These are phyloP conservation scores for Prunus mira DNA, from an alignment of 306 rosid genomes.

Conservation along the genomic window DNA sequence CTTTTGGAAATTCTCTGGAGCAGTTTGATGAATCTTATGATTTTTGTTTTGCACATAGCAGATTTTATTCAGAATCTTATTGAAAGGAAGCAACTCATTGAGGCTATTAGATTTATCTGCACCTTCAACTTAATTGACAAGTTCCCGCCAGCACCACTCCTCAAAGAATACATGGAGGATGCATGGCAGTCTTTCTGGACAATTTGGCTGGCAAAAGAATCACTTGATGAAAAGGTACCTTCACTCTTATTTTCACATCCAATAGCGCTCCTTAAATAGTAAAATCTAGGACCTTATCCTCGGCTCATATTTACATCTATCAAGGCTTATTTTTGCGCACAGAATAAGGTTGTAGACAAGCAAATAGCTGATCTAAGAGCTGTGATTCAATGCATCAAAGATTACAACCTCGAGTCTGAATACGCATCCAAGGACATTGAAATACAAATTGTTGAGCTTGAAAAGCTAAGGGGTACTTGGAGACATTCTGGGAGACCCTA, in stretches of 20 bases:
- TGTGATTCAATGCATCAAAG: slow-evolving; percentile 39
- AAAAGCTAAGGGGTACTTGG: slow-evolving; percentile 21
- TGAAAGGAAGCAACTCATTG: slow-evolving; percentile 33
- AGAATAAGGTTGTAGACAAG: slow-evolving; percentile 35
- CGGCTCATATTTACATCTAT: background rate
- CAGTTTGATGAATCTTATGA: background rate
- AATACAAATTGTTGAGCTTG: slow-evolving; percentile 24
- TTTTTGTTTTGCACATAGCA: slow-evolving; percentile 12
- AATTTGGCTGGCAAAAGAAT: background rate
- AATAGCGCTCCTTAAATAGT: background rate
- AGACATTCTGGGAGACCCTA: background rate
- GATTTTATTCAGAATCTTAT: slow-evolving; percentile 43
- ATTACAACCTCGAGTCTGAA: slow-evolving; percentile 34
- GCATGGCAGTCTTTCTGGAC: background rate
- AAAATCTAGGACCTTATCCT: background rate
- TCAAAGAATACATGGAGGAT: slow-evolving; percentile 24
- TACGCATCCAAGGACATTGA: slow-evolving; percentile 29
- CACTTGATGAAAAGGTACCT: slow-evolving; percentile 30
- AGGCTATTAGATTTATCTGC: slow-evolving; percentile 55
- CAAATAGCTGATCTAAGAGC: slow-evolving; percentile 35
- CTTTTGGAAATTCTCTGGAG: background rate
- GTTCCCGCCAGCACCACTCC: slow-evolving; percentile 38
- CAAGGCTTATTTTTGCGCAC: slow-evolving; percentile 1
- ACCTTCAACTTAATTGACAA: slow-evolving; percentile 42
- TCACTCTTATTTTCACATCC: background rate